Evolutionary conservation across 306 rosid species (phyloP).

Genomic region (Cucurbita moschata): DNA sequence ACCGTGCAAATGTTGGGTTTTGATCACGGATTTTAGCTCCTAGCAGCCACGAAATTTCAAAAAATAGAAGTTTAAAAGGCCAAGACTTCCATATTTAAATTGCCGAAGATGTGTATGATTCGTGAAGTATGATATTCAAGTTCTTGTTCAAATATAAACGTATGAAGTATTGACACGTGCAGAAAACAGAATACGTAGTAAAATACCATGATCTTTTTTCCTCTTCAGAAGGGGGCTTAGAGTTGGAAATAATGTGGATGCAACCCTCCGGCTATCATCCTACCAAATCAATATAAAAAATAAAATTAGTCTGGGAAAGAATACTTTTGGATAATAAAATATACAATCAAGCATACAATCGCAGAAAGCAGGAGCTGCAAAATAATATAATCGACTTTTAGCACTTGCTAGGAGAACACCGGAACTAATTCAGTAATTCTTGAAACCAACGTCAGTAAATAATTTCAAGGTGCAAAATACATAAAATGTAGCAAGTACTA

Average conservation of each 20-base stretch:
- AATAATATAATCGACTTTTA: neutral
- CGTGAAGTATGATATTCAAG: neutral
- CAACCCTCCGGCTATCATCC: constrained; percentile 85
- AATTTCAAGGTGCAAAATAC: neutral
- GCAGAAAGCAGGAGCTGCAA: neutral
- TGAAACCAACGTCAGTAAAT: neutral
- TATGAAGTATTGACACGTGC: neutral
- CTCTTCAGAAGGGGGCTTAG: constrained; percentile 42
- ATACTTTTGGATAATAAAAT: neutral
- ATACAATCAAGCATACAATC: neutral
- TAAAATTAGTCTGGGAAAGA: neutral
- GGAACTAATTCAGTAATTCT: neutral
- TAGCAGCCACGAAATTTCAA: neutral
- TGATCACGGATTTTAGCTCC: neutral
- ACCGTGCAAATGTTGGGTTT: neutral
- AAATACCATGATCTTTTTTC: constrained; percentile 82
- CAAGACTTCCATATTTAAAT: neutral
- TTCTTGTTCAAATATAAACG: neutral
- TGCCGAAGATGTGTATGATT: neutral
- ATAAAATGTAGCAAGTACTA: neutral
- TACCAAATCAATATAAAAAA: constrained; percentile 19
- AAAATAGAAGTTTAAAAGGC: neutral
- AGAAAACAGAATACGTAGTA: neutral
- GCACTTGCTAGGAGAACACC: neutral
- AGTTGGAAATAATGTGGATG: constrained; percentile 65